These are phyloP conservation scores for Staphylotrichum longicolle DNA, from an alignment of 495 filamentous ascomycete species.

Conservation along the genomic window DNA sequence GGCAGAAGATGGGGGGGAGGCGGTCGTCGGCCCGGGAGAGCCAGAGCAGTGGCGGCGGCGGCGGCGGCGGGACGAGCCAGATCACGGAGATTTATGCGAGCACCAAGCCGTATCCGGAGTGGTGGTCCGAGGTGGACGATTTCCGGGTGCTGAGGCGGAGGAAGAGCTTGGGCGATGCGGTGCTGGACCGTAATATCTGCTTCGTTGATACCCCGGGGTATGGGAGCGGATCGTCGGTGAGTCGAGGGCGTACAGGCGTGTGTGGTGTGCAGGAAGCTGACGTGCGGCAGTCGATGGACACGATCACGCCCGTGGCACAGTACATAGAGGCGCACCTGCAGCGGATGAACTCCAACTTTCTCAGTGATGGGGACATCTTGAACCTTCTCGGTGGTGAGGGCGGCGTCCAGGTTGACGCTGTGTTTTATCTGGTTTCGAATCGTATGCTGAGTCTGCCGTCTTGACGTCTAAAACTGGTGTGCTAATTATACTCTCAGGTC, in stretches of 20 bases:
- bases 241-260: conserved; percentile 22
- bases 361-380: conserved; percentile 71
- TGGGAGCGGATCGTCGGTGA: conserved; percentile 57
- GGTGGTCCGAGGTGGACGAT: conserved; percentile 92
- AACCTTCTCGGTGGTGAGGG: conserved; percentile 80
- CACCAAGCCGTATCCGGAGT: conserved; percentile 85
- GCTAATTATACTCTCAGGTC: conserved; percentile 45
- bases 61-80: conserved; percentile 38
- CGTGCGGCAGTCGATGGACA: conserved; percentile 52
- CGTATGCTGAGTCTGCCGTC: conserved; percentile 26
- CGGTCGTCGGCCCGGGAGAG: conserved; percentile 14
- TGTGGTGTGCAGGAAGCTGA: conserved; percentile 10
- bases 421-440: conserved; percentile 70
- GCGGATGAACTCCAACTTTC: conserved; percentile 58
- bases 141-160: conserved; percentile 65
- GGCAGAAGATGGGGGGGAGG: conserved; percentile 11
- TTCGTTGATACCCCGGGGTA: conserved; percentile 92
- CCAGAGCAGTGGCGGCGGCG: background rate
- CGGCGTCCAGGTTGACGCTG: conserved; percentile 82
- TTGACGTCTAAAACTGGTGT: background rate
- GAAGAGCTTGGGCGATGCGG: conserved; percentile 75
- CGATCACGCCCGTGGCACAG: conserved; percentile 64
- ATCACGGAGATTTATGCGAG: conserved; percentile 89
- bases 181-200: conserved; percentile 90
- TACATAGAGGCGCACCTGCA: conserved; percentile 76